phyloP scores from a whole-genome alignment of 1,139 yeast genomes.

The Geotrichum carabidarum region DNA sequence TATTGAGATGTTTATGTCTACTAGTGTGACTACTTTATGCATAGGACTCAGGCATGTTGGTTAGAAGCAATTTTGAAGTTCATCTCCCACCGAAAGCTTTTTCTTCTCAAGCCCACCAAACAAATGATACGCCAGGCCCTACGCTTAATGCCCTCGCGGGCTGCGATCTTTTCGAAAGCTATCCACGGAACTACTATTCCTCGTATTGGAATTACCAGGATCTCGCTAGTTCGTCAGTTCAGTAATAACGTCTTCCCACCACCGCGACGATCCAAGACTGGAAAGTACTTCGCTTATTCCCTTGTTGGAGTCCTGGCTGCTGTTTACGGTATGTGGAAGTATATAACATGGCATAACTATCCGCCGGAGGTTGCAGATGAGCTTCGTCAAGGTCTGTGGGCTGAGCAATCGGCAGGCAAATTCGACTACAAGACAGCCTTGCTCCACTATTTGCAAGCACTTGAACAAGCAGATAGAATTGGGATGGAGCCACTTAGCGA shows the following conservation, averaged over 20 bases:
- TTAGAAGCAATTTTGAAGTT: too few species aligned
- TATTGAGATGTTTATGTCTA: too few species aligned
- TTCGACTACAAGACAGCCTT: conserved; percentile 60
- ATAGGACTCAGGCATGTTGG: too few species aligned
- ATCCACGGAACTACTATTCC: not conserved
- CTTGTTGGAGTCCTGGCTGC: conserved; percentile 4
- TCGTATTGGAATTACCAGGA: not conserved
- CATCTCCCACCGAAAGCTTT: not conserved
- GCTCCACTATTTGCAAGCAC: conserved; percentile 56
- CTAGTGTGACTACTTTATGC: too few species aligned
- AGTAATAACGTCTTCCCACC: conserved; percentile 10
- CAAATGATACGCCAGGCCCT: conserved; percentile 4
- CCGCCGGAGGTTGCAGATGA: conserved; percentile 60
- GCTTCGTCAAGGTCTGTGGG: conserved; percentile 73
- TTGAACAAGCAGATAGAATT: conserved; percentile 43
- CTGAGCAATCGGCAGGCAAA: conserved; percentile 65
- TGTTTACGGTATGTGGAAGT: conserved; percentile 15
- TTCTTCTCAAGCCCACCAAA: not conserved
- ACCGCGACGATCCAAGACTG: not conserved
- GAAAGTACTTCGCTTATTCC: conserved; percentile 4
- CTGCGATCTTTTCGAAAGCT: not conserved
- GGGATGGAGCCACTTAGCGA: conserved; percentile 53
- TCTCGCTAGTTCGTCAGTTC: not conserved
- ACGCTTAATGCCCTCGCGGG: not conserved
- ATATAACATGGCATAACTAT: conserved; percentile 37